Base-by-base conservation (phyloP, 805 yeast species). In the Debaryomyces tyrocola region DNA sequence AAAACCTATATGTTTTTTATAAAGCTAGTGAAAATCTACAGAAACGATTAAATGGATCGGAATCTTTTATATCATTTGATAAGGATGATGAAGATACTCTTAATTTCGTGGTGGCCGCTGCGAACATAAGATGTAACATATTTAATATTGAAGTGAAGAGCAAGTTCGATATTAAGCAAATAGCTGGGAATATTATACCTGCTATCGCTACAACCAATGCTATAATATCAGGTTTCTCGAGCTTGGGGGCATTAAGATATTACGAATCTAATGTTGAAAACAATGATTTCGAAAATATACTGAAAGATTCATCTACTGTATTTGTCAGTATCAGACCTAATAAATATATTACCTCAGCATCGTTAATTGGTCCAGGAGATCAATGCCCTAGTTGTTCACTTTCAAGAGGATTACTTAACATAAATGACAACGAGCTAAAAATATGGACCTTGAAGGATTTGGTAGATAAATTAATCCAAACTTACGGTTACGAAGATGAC, bases 141-240 rank as follows among this genome's bases (percentile, higher is more conserved):
- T 92, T 91, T 60, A 72, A 75, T 20, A 90, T 91, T 46, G 87
- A 83, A 29, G 54, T 73, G 43, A 85, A 86, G 60, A 76, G 94
- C 3, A 84, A 87, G 49, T 94, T 95, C 60, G 96, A 90, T 49
- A 80, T 87, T 50, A 94, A 94, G 63, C 95, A 87, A 58, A 90
- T 92, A 52, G 99, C 99, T 0, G 99, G 99, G 5, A 94, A 92
- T 64, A 94, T 94, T 57, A 94, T 94, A 35, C 99, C 99, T 0
- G 99, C 99, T 0, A 91, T 95, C 55, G 98, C 99, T 5, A 94
- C 99, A 1, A 92, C 97, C 3, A 94, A 94, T 64, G 98, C 99
- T 1, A 85, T 94, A 11, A 84, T 94, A 55, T 90, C 97, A 0
- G 99, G 99, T 0, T 78, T 90, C 54, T 85, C 94, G 12, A 84